A percentile compares a stretch with the other conserved stretches of the same genome.
phyloP scores from a whole-genome alignment of 768 basidiomycete species.

The Boletus rubroflammeus region DNA sequence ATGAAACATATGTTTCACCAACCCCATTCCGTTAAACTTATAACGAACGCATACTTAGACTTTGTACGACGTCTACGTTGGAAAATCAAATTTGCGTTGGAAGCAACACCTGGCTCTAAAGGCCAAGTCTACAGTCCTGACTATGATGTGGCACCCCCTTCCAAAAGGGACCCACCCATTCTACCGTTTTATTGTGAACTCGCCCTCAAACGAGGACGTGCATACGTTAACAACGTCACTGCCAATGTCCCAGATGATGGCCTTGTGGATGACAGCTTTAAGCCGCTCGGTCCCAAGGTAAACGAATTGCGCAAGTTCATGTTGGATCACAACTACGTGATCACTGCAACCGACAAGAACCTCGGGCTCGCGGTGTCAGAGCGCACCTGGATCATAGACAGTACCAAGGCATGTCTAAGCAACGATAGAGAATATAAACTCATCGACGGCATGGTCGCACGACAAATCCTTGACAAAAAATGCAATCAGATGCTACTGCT shows the following conservation, averaged over 20 bases:
- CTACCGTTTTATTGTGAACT: neutral
- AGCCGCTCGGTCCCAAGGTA: neutral
- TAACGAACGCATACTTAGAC: too few species aligned
- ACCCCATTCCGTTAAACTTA: too few species aligned
- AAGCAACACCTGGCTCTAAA: too few species aligned
- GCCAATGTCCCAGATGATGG: neutral
- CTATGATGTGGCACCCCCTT: neutral
- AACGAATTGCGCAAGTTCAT: neutral
- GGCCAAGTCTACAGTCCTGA: neutral
- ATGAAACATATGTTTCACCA: too few species aligned
- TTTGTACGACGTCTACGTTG: too few species aligned
- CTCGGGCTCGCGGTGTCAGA: neutral
- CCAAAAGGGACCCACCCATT: neutral
- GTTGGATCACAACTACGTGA: neutral
- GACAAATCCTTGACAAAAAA: neutral
- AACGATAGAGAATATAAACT: too few species aligned
- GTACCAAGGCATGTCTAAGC: neutral
- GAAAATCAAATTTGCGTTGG: too few species aligned
- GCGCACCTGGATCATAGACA: neutral
- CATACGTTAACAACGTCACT: neutral
- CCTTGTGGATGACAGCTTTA: neutral
- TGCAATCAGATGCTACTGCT: neutral
- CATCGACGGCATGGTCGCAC: too few species aligned
- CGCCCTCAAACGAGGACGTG: neutral
- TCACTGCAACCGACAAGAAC: neutral